A percentile compares a stretch with the other conserved stretches of the same genome.
Conservation (phyloP, 805 yeast genomes). For the Aciculoconidium aculeatum region DNA sequence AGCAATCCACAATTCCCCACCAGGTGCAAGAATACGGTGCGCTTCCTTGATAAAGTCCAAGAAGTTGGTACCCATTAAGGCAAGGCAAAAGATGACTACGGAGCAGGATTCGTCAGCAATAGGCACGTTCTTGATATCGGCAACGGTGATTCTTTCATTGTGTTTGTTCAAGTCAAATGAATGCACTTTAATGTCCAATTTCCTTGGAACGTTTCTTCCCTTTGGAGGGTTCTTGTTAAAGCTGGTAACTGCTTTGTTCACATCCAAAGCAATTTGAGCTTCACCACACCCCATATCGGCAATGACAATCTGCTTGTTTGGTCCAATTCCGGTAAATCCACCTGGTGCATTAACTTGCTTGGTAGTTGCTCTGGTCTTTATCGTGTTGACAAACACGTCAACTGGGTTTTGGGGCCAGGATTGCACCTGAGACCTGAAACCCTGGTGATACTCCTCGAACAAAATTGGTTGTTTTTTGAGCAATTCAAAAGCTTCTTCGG, state of each 20-base stretch:
- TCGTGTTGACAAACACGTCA: conserved; percentile 74
- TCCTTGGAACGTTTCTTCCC: conserved; percentile 17
- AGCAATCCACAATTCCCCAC: conserved; percentile 96
- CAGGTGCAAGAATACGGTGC: conserved; percentile 74
- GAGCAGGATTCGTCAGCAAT: conserved; percentile 72
- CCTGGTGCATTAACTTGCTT: conserved; percentile 92
- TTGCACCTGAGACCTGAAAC: conserved; percentile 91
- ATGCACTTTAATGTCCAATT: conserved; percentile 59
- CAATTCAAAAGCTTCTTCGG: conserved; percentile 68
- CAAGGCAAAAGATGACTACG: conserved; percentile 87
- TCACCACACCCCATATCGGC: conserved; percentile 99
- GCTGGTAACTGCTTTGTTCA: conserved; percentile 42
- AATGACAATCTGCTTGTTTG: conserved; percentile 60
- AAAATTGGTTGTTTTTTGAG: conserved; percentile 78
- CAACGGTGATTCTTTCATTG: conserved; percentile 92
- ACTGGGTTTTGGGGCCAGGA: conserved; percentile 99
- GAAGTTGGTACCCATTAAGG: conserved; percentile 96
- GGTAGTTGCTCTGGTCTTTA: conserved; percentile 47
- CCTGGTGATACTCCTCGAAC: conserved; percentile 92
- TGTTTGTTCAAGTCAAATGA: conserved; percentile 87
- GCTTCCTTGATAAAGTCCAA: conserved; percentile 90
- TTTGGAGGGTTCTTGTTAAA: conserved; percentile 22
- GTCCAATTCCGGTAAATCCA: conserved; percentile 71
- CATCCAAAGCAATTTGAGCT: conserved; percentile 75
- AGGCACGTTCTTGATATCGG: conserved; percentile 91